These are phyloP conservation scores for Linnemannia elongata DNA, from an alignment of 192 early-diverging fungal species.

Conservation along the genomic window DNA sequence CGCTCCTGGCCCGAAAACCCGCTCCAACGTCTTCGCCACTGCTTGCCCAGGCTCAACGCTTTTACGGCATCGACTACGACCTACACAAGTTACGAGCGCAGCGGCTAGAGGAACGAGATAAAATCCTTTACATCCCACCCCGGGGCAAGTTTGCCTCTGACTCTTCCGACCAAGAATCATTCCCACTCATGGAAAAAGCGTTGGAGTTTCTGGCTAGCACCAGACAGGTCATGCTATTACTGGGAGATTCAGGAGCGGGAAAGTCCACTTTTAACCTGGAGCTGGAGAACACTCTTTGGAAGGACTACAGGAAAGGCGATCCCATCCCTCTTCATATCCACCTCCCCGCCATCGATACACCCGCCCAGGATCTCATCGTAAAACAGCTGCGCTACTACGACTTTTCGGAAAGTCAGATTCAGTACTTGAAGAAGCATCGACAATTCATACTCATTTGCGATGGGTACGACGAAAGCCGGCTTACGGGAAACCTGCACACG, in stretches of 20 bases:
- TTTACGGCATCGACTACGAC: neutral
- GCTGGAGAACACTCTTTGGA: neutral
- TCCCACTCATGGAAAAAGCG: neutral
- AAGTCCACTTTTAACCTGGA: neutral
- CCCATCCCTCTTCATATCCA: neutral
- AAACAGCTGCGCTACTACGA: neutral
- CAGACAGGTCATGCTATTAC: neutral
- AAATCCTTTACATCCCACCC: neutral
- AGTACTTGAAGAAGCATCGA: neutral
- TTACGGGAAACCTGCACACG: neutral
- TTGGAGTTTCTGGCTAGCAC: neutral
- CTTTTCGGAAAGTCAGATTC: neutral
- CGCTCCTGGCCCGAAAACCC: neutral
- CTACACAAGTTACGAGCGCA: neutral
- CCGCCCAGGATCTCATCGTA: neutral
- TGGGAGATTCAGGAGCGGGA: conserved; percentile 1
- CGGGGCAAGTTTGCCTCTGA: neutral
- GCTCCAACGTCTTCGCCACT: neutral
- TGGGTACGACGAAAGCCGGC: conserved; percentile 2
- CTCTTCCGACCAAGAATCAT: neutral
- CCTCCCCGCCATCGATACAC: neutral
- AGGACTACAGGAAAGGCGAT: neutral
- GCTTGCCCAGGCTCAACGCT: neutral
- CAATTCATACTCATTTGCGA: neutral
- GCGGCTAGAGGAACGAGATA: neutral